Base-by-base conservation (phyloP, 352 stramenopile genomes). In the Phytophthora colocasiae region DNA sequence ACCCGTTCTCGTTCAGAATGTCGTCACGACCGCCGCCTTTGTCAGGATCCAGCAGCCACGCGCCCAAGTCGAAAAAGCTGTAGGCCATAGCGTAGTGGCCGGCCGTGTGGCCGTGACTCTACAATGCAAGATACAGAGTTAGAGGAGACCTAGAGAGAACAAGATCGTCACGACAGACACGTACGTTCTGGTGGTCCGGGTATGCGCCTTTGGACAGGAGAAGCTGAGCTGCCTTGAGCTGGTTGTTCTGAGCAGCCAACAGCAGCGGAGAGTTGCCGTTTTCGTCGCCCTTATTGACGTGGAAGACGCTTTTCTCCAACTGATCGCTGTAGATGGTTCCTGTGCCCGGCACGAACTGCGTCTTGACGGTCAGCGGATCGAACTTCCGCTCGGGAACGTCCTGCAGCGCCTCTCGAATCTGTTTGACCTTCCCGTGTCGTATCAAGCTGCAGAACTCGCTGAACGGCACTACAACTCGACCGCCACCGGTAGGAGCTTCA, bases 31-130 rank as follows among this genome's bases (percentile, higher is more conserved):
- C 61, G 73, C 95, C 73, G 63, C 95, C 77, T 81, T 96, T 92
- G 12, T 92, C 83, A 0, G 85, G 85, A 32, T 95, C 86, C 57
- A 98, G 80, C 14, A 98, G 77, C 78, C 89, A 97, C 75, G 96
- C 93, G 31, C 87, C 91, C 17, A 98, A 62, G 71, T 98, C 95
- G 63, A 93, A 93, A 72, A 93, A 93, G 73, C 78, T 93, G 77
- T 96, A 97, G 14, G 87, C 83, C 85, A 98, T 96, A 26, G 95
- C 95, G 73, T 97, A 98, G 68, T 98, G 94, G 38, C 97, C 84
- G 0, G 93, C 80, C 1, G 94, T 98, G 65, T 98, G 96, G 27
- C 94, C 95, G 43, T 85, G 73, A 73, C 83, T 89, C 81, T 90
- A 52, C 38, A 52, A 51, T 45, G 24, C 36, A 44, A 51, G 44